Conservation (phyloP, 2,329 filamentous ascomycete species). For the Pseudonectria buxi region DNA sequence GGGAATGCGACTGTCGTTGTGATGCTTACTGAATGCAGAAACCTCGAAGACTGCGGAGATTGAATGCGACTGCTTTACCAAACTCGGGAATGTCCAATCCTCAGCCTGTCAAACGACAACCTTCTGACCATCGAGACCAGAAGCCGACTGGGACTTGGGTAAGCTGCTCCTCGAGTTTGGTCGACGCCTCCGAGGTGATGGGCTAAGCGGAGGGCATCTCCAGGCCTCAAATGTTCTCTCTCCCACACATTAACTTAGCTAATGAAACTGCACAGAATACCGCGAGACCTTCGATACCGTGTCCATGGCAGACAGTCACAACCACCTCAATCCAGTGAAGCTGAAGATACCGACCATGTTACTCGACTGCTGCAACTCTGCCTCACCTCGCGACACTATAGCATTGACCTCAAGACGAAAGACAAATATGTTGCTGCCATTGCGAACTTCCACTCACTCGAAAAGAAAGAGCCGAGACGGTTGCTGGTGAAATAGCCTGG, state of each 20-base stretch:
- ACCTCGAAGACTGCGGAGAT: constrained; percentile 27
- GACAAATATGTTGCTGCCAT: constrained; percentile 35
- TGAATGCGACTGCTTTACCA: constrained; percentile 21
- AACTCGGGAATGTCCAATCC: constrained; percentile 30
- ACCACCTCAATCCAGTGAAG: constrained; percentile 36
- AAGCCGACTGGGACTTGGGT: constrained; percentile 17
- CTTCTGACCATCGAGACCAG: constrained; percentile 9
- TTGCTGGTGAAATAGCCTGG: constrained; percentile 31
- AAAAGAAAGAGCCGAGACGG: constrained; percentile 25
- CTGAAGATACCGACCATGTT: constrained; percentile 35
- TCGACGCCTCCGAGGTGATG: constrained; percentile 20
- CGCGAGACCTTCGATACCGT: constrained; percentile 36
- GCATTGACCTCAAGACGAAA: too few relatives aligned
- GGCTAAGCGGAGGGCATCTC: constrained; percentile 30
- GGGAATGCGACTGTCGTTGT: constrained; percentile 19
- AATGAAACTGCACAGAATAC: constrained; percentile 32
- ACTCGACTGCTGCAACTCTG: constrained; percentile 36
- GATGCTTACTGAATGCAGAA: constrained; percentile 27
- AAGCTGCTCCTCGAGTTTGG: constrained; percentile 17
- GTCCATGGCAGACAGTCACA: constrained; percentile 32
- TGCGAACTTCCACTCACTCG: constrained; percentile 30
- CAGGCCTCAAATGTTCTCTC: constrained; percentile 33
- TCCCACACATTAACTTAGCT: constrained; percentile 35
- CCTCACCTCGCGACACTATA: too few relatives aligned
- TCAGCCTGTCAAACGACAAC: constrained; percentile 25